Evolutionary conservation across 202 grass and related monocot genomes (phyloP).

Genomic region (Saccharum hybrid): DNA sequence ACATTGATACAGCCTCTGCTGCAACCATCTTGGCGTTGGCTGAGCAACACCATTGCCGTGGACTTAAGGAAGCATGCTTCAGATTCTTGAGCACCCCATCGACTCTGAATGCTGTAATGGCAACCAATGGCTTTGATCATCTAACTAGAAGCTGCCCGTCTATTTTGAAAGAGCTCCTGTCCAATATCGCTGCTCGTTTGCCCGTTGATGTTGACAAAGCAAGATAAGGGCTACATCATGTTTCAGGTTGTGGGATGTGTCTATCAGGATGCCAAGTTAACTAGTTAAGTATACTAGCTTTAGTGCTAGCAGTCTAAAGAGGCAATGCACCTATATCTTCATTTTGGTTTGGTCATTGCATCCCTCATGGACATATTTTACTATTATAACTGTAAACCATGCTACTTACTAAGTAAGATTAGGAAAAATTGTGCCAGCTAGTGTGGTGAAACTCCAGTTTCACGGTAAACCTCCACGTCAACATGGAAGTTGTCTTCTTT

Average conservation of each 20-base stretch:
- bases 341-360: not conserved
- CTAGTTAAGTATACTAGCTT: not conserved
- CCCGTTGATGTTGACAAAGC: not conserved
- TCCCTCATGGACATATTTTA: not conserved
- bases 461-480: too few relatives aligned
- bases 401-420: not conserved
- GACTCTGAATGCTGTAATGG: not conserved
- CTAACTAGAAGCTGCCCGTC: not conserved
- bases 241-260: not conserved
- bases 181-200: not conserved
- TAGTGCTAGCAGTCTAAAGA: not conserved
- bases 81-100: not conserved
- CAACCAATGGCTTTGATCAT: constrained; percentile 4
- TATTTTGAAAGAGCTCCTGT: constrained; percentile 1
- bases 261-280: not conserved
- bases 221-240: not conserved
- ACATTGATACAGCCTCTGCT: not conserved
- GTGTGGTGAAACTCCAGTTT: too few relatives aligned
- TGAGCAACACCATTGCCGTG: not conserved
- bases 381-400: not conserved
- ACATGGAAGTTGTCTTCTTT: too few relatives aligned
- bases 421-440: too few relatives aligned
- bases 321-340: not conserved
- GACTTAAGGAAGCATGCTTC: constrained; percentile 5
- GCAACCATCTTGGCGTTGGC: not conserved